Evolutionary conservation across 192 early-diverging fungal species (phyloP).

Genomic region (Jimgerdemannia lactiflua): DNA sequence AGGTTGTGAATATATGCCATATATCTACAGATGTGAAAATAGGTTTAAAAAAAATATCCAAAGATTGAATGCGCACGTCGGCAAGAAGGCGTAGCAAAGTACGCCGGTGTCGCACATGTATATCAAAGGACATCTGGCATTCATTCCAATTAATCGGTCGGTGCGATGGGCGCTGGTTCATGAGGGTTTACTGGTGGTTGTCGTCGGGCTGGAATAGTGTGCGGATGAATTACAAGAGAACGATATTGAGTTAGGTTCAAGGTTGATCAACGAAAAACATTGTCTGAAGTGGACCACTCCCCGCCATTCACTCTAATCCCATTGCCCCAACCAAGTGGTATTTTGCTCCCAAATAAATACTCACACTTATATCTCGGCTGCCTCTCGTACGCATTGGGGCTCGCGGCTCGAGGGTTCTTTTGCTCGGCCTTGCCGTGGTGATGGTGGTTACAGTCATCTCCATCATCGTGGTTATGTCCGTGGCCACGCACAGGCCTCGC

Average conservation of each 20-base stretch:
- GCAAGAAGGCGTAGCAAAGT: background rate
- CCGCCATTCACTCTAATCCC: too few species aligned
- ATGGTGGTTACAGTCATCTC: background rate
- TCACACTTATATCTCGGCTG: conserved; percentile 1
- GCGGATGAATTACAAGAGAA: background rate
- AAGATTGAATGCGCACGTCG: background rate
- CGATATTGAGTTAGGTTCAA: background rate
- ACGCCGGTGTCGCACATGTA: too few species aligned
- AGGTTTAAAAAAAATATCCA: too few species aligned
- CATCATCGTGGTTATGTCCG: background rate
- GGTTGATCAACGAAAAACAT: too few species aligned
- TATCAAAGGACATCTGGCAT: background rate
- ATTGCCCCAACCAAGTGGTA: background rate
- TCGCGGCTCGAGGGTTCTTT: conserved; percentile 21
- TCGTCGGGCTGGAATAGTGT: background rate
- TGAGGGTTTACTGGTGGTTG: background rate
- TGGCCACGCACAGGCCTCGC: background rate
- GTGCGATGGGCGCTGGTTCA: background rate
- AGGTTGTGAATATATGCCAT: too few species aligned
- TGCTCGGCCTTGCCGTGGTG: background rate
- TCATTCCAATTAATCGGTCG: background rate
- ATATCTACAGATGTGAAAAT: too few species aligned
- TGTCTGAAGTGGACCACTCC: too few species aligned
- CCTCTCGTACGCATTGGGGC: conserved; percentile 41
- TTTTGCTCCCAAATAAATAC: too few species aligned